Evolutionary conservation across 345 rosid genomes (phyloP).

Genomic region (Gossypium longicalyx): DNA sequence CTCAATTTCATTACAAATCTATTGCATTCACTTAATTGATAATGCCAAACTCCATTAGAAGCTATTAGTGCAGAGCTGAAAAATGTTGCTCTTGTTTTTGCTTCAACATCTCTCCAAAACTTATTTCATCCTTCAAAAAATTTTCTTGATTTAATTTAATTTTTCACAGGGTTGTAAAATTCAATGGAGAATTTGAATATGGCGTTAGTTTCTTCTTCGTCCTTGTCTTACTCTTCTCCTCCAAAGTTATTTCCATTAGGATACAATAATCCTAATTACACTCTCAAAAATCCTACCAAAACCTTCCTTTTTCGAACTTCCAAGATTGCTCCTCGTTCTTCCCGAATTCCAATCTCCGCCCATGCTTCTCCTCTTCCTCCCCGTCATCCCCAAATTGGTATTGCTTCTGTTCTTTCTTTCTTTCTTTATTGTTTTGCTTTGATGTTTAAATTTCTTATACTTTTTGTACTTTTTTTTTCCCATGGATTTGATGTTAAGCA

Average conservation of each 20-base stretch:
- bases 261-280: background rate
- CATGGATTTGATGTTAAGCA: background rate
- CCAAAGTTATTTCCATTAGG: conserved; percentile 4
- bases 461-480: background rate
- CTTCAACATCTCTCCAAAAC: no score
- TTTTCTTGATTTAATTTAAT: background rate
- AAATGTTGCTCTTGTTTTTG: no score
- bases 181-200: conserved; percentile 17
- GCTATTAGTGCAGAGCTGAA: no score
- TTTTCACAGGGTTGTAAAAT: background rate
- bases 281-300: background rate
- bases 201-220: conserved; percentile 9
- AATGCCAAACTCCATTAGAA: no score
- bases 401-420: background rate
- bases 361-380: background rate
- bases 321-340: background rate
- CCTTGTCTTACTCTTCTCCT: background rate
- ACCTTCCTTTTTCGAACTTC: background rate
- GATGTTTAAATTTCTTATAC: background rate
- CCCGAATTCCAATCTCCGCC: background rate
- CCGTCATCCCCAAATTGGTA: background rate
- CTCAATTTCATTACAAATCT: no score
- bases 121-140: background rate
- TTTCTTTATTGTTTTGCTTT: background rate
- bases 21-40: no score